Base-by-base conservation (phyloP, 345 rosid genomes). In the Cochlearia excelsa region DNA sequence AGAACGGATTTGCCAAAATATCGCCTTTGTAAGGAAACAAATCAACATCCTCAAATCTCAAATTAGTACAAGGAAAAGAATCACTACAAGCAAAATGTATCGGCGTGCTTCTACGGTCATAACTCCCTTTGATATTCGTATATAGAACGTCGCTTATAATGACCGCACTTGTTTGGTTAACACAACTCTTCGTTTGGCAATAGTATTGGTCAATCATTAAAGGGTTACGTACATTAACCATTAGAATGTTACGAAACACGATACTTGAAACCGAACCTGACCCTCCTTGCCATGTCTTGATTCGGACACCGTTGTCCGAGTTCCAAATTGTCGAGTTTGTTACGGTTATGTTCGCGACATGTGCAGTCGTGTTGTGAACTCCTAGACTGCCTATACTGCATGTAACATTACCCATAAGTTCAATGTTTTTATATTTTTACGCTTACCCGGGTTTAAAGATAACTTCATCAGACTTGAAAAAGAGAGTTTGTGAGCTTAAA, bases 271-370 rank as follows among this genome's bases (percentile, higher is more conserved):
- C 98, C 5, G 80, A 67, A 26, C 98, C 97, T 9, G 87, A 86
- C 38, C 93, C 95, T 6, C 95, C 96, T 73, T 88, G 97, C 97
- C 97, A 92, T 38, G 98, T 88, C 77, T 88, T 92, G 75, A 88
- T 92, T 51, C 94, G 75, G 1, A 84, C 82, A 10, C 95, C 98
- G 5, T 88, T 88, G 51, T 78, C 79, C 2, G 93, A 86, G 29
- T 68, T 68, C 73, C 75, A 79, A 49, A 92, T 79, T 51, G 73
- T 73, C 2, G 96, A 88, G 70, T 92, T 88, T 5, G 81, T 63
- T 16, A 86, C 91, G 2, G 85, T 88, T 58, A 91, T 73, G 74
- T 91, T 88, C 0, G 88, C 81, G 51, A 91, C 98, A 43, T 84
- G 84, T 46, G 96, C 98, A 45, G 72, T 64, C 0, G 93, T 83